phyloP scores from a whole-genome alignment of 306 rosid species.

The Cucurbita pepo region DNA sequence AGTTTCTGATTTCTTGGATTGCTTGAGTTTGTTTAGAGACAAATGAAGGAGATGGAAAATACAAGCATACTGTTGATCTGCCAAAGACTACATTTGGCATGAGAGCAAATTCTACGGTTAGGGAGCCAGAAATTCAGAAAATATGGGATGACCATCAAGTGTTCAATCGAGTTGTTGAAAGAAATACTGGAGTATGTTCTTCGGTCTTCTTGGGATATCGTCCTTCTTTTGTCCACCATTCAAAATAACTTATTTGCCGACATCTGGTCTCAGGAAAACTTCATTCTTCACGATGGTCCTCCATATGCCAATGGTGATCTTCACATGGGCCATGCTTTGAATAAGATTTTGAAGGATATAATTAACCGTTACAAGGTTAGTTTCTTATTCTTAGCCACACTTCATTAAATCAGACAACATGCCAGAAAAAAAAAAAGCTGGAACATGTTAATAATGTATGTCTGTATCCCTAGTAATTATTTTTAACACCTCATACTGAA shows the following conservation, averaged over 20 bases:
- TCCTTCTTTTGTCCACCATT: slow-evolving; percentile 2
- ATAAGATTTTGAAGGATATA: slow-evolving; percentile 90
- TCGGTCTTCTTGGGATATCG: background rate
- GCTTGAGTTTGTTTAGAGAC: slow-evolving; percentile 35
- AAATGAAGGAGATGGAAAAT: slow-evolving; percentile 75
- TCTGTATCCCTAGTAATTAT: background rate
- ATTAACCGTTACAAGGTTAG: slow-evolving; percentile 89
- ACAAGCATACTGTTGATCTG: slow-evolving; percentile 95
- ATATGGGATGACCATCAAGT: slow-evolving; percentile 85
- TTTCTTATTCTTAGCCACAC: slow-evolving; percentile 5
- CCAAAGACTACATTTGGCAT: slow-evolving; percentile 83
- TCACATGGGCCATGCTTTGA: slow-evolving; percentile 93
- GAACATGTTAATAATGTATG: background rate
- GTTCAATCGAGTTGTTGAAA: slow-evolving; percentile 48
- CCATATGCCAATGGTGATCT: slow-evolving; percentile 98
- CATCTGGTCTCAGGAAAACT: slow-evolving; percentile 40
- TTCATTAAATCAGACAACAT: background rate
- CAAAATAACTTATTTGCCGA: slow-evolving; percentile 13
- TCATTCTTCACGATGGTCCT: slow-evolving; percentile 94
- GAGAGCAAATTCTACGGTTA: slow-evolving; percentile 68
- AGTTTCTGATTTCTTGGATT: slow-evolving; percentile 14
- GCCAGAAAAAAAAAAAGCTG: background rate
- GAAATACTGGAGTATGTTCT: slow-evolving; percentile 67
- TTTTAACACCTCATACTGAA: background rate
- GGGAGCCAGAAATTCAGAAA: slow-evolving; percentile 95